Evolutionary conservation across 768 basidiomycete genomes (phyloP).

Genomic region (Pleurotus eryngii): DNA sequence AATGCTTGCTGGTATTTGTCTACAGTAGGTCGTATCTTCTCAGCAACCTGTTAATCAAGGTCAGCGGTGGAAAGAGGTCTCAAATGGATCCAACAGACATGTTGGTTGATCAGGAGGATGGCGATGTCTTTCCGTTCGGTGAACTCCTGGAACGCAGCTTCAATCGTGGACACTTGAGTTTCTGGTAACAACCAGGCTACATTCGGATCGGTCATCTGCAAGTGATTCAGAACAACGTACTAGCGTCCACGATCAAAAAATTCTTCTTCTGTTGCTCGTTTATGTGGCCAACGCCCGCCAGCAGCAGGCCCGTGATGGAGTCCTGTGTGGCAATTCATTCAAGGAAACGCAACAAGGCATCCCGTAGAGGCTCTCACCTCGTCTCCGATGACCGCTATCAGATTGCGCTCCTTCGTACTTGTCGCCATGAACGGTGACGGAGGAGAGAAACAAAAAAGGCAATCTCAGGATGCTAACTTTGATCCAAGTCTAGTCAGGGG

Average conservation of each 20-base stretch:
- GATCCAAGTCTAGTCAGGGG: no score
- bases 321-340: conserved; percentile 51
- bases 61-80: not conserved
- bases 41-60: conserved; percentile 69
- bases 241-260: conserved; percentile 92
- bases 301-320: conserved; percentile 91
- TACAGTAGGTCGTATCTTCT: conserved; percentile 92
- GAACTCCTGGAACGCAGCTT: conserved; percentile 90
- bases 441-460: not conserved
- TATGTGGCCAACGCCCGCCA: conserved; percentile 94
- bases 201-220: no score
- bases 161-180: conserved; percentile 87
- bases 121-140: conserved; percentile 94
- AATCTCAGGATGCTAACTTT: not conserved
- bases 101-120: conserved; percentile 96
- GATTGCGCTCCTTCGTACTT: conserved; percentile 68
- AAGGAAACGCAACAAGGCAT: conserved; percentile 12
- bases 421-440: conserved; percentile 38
- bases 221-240: conserved; percentile 43
- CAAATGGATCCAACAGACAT: conserved; percentile 52
- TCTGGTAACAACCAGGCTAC: conserved; percentile 43
- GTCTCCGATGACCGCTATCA: conserved; percentile 96
- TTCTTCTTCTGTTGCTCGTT: conserved; percentile 94
- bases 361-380: conserved; percentile 53
- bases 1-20: conserved; percentile 96